phyloP scores from a whole-genome alignment of 345 rosid species.

The Viola odorata region DNA sequence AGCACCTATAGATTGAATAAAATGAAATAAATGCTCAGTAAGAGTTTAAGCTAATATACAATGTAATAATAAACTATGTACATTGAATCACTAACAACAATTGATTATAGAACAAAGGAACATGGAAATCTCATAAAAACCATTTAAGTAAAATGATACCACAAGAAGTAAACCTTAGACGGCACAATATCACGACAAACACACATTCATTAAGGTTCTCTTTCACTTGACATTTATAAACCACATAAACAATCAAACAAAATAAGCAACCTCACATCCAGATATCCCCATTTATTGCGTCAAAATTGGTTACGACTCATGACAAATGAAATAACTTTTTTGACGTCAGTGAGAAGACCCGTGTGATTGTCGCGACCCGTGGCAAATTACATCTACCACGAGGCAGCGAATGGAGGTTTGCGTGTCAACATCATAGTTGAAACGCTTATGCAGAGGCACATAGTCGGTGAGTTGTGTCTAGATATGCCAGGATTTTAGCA shows the following conservation, averaged over 20 bases:
- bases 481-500: background rate
- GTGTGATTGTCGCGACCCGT: background rate
- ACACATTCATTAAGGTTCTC: background rate
- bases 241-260: background rate
- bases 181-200: background rate
- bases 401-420: background rate
- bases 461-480: background rate
- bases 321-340: background rate
- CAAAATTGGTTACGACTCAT: background rate
- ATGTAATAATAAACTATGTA: background rate
- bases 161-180: background rate
- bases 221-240: background rate
- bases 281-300: background rate
- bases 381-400: background rate
- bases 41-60: background rate
- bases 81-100: constrained; percentile 12
- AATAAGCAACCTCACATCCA: background rate
- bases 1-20: constrained; percentile 3
- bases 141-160: background rate
- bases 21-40: background rate
- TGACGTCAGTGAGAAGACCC: background rate
- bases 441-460: too few species aligned
- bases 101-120: background rate
- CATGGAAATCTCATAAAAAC: background rate
- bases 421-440: background rate